Evolutionary conservation across 768 basidiomycete genomes (phyloP), one percentile per base, ranked within the genome.

Genomic region (Sporobolomyces roseus): DNA sequence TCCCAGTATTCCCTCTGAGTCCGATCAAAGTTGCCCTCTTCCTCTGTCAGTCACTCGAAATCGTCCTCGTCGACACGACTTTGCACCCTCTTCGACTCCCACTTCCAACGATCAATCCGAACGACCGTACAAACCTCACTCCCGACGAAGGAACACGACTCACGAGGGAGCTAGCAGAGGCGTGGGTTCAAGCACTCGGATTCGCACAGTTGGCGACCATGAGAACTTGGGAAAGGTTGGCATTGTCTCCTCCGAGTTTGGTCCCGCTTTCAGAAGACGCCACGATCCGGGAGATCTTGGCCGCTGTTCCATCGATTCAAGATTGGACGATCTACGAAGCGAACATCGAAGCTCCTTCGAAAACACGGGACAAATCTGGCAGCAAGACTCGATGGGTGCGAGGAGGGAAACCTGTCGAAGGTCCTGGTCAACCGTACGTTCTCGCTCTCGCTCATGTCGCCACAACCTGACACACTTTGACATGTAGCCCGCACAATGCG

Each of bases 111-210:
- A 25, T 36, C 33, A 23, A 29, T 19, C 38, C 38, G 5, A 16
- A 30, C 38, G 27, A 43, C n/a, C 10, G 16, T 4, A 16, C 8
- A 43, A 41, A 9, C 38, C 30, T 58, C 38, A 8, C 38, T 8
- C 56, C n/a, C 3, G 63, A 69, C 14, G 69, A 65, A 38, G 63
- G 64, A 16, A 16, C 10, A 1, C 36, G 52, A 17, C 52, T 70
- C 33, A 65, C 69, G 3, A 63, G 43, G 0, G 69, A 70, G 27
- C 64, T 70, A 35, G 41, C 61, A 23, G 8, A 25, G 9, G n/a
- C 36, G 48, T 70, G 69, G 69, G 23, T 70, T 59, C 60, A 70
- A n/a, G 63, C 69, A 14, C 25, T 70, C 19, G 32, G 14, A 16
- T 70, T 52, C 50, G 69, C 64, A 1, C 69, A 70, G 50, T 27